A percentile compares a stretch with the other conserved stretches of the same genome.
These are phyloP conservation scores for Lepraria neglecta DNA, from an alignment of 495 filamentous ascomycete species.

Conservation along the genomic window DNA sequence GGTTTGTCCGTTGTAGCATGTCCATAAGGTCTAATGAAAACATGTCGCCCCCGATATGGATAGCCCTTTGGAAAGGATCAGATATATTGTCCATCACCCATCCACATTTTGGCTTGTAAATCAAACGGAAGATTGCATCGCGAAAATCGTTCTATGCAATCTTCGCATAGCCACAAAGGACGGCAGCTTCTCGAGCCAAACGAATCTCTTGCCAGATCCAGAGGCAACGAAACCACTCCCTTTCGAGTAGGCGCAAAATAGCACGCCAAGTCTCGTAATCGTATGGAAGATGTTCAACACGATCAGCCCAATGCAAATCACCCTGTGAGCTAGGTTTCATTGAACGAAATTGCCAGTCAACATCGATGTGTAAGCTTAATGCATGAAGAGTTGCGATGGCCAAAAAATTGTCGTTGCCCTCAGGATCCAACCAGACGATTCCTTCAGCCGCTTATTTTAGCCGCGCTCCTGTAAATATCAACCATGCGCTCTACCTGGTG, in stretches of 20 bases:
- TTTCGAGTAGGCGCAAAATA: slow-evolving; percentile 9
- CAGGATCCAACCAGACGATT: slow-evolving; percentile 8
- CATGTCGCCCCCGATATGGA: no score
- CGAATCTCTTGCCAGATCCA: slow-evolving; percentile 27
- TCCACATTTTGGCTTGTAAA: not conserved
- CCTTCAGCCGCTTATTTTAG: not conserved
- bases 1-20: not conserved
- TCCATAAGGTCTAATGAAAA: no score
- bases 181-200: not conserved
- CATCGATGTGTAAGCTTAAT: not conserved
- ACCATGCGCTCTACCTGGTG: slow-evolving; percentile 5
- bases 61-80: no score
- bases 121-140: not conserved
- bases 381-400: not conserved
- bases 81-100: not conserved
- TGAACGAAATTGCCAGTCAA: not conserved
- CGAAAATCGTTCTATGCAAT: slow-evolving; percentile 7
- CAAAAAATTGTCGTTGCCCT: not conserved
- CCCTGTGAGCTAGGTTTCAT: not conserved
- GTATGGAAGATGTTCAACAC: no score
- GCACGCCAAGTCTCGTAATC: not conserved
- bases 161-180: not conserved
- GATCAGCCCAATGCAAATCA: no score
- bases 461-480: not conserved
- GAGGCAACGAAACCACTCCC: slow-evolving; percentile 24